Conservation (phyloP, 768 basidiomycete species). For the Bullera alba region DNA sequence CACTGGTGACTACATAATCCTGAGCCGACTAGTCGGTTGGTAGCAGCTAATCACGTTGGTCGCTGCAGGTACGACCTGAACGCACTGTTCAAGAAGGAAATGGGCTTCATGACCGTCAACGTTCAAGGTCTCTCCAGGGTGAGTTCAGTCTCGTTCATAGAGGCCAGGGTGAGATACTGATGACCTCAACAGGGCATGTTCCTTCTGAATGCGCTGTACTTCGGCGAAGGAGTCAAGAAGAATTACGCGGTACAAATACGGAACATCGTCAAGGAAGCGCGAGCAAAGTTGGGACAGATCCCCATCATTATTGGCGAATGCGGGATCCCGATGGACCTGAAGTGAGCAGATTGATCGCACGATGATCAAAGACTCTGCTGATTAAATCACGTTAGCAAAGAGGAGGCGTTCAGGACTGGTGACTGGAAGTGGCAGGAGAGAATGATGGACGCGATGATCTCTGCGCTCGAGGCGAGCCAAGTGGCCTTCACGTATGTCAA, state of each 20-base stretch:
- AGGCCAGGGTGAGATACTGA: neutral
- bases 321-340: conserved; percentile 95
- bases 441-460: conserved; percentile 93
- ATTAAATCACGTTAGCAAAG: conserved; percentile 50
- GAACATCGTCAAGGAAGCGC: conserved; percentile 65
- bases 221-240: conserved; percentile 76
- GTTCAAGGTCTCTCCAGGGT: conserved; percentile 88
- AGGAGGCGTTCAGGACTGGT: conserved; percentile 63
- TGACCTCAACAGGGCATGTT: conserved; percentile 68
- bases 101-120: conserved; percentile 79
- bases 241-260: conserved; percentile 77
- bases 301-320: conserved; percentile 88
- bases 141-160: conserved; percentile 29
- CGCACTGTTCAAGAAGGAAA: conserved; percentile 73
- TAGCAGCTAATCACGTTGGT: neutral
- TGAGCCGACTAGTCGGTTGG: no score
- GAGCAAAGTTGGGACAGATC: conserved; percentile 65
- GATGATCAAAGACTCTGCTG: neutral
- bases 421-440: conserved; percentile 74
- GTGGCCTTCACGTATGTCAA: conserved; percentile 75
- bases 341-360: conserved; percentile 52
- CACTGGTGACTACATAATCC: conserved; percentile 55
- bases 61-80: conserved; percentile 78
- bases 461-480: conserved; percentile 66
- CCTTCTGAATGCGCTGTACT: conserved; percentile 69